Base-by-base conservation (phyloP, 345 rosid genomes). In the Noccaea caerulescens region DNA sequence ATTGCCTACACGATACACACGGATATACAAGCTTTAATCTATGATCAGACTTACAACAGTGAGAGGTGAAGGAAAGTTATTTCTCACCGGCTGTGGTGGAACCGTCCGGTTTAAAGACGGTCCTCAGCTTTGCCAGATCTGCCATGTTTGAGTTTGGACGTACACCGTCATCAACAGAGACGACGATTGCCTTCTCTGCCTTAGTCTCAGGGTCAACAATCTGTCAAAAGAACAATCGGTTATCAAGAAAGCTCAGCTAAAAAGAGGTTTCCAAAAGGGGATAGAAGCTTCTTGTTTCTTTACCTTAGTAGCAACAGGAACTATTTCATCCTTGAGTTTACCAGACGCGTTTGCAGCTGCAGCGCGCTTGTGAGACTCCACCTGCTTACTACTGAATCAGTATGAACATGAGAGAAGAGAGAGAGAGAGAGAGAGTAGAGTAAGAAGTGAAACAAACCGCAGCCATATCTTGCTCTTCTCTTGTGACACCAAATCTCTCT, bases 321-420 rank as follows among this genome's bases (percentile, higher is more conserved):
- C 55, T 7, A 94, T 94, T 73, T 91, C 99, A 42, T 91, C 99
- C 72, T 72, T 88, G 78, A 94, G 86, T 89, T 89, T 94, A 34
- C 99, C 99, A 58, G 85, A 84, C 7, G 87, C 84, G 1, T 75
- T 82, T n/a, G 99, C 97, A 47, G 91, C 90, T 34, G 97, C 88
- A 51, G 97, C 99, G 51, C 89, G 95, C 76, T 85, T 83, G 81
- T 94, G 99, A 78, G 99, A 94, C 73, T 83, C 93, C 62, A 89
- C 91, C 97, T 93, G 79, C 73, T 54, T n/a, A 13, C 58, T 20
- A 53, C 66, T 27, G 32, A 42, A 46, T 76, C 63, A 64, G 56
- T 71, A 58, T 49, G 63, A 23, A 57, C 13, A 13, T 23, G 33
- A 69, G 58, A 80, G 53, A 14, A 10, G 38, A 4, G 16, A 53